Percentiles rank a stretch among this genome's conserved stretches.
Evolutionary conservation across 2,329 filamentous ascomycete species (phyloP).

Genomic region (Cytospora leucostoma): DNA sequence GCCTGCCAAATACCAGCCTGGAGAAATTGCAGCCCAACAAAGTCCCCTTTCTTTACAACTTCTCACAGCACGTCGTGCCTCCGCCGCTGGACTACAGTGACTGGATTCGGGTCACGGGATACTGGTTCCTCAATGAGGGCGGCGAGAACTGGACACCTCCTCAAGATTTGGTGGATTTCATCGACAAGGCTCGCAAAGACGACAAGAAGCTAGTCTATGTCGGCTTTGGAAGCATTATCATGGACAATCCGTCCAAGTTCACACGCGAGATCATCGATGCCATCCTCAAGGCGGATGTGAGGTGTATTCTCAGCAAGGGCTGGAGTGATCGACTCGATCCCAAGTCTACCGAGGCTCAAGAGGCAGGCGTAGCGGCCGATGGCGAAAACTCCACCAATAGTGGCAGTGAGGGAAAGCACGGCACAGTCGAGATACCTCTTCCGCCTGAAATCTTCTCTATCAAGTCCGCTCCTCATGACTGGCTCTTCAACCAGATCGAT

Average conservation of each 20-base stretch:
- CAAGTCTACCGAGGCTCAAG: constrained; percentile 8
- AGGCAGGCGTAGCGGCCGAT: constrained; percentile 51
- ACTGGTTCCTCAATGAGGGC: constrained; percentile 93
- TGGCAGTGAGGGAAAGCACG: constrained; percentile 45
- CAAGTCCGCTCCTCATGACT: constrained; percentile 90
- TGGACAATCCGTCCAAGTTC: constrained; percentile 83
- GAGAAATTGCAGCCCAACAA: constrained; percentile 95
- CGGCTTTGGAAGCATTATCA: constrained; percentile 94
- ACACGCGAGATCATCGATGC: constrained; percentile 93
- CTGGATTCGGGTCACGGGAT: constrained; percentile 96
- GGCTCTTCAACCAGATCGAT: constrained; percentile 92
- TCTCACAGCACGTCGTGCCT: constrained; percentile 89
- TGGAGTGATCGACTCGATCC: constrained; percentile 77
- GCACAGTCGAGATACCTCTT: constrained; percentile 63
- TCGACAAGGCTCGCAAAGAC: constrained; percentile 77
- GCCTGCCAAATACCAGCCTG: constrained; percentile 76
- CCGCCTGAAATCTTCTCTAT: constrained; percentile 85
- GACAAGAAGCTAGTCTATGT: constrained; percentile 94
- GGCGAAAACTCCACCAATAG: background rate
- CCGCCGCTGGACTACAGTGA: constrained; percentile 94
- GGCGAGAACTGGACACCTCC: constrained; percentile 68
- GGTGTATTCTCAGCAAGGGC: constrained; percentile 92
- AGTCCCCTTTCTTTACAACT: constrained; percentile 98
- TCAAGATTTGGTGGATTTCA: constrained; percentile 75
- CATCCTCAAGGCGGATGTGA: constrained; percentile 85